phyloP scores from a whole-genome alignment of 768 basidiomycete genomes.

The Leccinum aurantiacum region DNA sequence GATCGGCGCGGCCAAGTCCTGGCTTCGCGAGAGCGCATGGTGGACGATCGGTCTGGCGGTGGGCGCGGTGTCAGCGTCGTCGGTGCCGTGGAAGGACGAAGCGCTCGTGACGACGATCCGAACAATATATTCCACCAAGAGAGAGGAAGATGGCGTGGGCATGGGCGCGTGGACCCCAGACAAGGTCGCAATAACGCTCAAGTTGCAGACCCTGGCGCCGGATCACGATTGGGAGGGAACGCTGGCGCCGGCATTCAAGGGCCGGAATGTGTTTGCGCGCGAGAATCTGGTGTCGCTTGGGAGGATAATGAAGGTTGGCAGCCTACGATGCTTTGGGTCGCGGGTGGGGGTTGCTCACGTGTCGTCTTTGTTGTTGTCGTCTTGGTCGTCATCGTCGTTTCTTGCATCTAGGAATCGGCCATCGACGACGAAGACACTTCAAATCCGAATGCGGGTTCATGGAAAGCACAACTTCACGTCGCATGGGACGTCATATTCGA shows the following conservation, averaged over 20 bases:
- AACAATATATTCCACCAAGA: conserved; percentile 43
- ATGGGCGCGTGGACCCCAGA: conserved; percentile 74
- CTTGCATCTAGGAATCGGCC: conserved; percentile 49
- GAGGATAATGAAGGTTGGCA: conserved; percentile 70
- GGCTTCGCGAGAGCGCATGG: conserved; percentile 91
- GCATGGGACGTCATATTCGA: conserved; percentile 87
- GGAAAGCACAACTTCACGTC: conserved; percentile 92
- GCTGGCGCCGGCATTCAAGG: conserved; percentile 75
- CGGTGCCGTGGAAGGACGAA: conserved; percentile 69
- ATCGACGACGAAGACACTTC: conserved; percentile 53
- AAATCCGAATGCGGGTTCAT: conserved; percentile 55
- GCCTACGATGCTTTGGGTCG: neutral
- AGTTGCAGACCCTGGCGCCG: conserved; percentile 61
- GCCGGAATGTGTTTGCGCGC: conserved; percentile 61
- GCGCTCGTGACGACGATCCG: conserved; percentile 54
- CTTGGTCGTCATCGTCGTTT: neutral
- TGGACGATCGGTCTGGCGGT: conserved; percentile 71
- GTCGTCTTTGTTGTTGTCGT: neutral
- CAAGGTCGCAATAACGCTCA: conserved; percentile 78
- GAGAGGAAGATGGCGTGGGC: conserved; percentile 1
- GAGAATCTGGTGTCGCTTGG: conserved; percentile 76
- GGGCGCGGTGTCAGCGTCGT: conserved; percentile 55
- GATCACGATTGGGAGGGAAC: conserved; percentile 65
- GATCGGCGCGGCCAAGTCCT: conserved; percentile 82
- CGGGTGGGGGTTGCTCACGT: conserved; percentile 11